These are phyloP conservation scores for Solanum chiquidenum DNA, from an alignment of 257 asterid species.

Conservation along the genomic window DNA sequence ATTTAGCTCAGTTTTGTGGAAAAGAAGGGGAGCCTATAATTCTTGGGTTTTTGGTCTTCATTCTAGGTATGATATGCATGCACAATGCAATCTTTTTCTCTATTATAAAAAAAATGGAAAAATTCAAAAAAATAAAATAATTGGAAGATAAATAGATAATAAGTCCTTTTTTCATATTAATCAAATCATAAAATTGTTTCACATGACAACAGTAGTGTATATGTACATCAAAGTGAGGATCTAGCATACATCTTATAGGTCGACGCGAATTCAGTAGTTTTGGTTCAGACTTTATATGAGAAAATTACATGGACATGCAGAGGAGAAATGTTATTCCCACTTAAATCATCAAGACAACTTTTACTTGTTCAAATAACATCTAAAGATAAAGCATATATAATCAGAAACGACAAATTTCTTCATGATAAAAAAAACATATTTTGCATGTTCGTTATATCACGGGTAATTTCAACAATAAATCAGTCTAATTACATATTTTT, in stretches of 20 bases:
- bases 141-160: not conserved
- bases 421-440: too few relatives aligned
- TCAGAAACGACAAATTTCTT: too few relatives aligned
- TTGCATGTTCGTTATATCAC: too few relatives aligned
- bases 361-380: too few relatives aligned
- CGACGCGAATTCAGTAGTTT: not conserved
- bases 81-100: not conserved
- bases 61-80: slow-evolving; percentile 24
- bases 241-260: not conserved
- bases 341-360: too few relatives aligned
- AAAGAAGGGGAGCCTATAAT: slow-evolving; percentile 37
- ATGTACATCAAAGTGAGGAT: not conserved
- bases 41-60: slow-evolving; percentile 38
- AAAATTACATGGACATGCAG: not conserved
- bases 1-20: slow-evolving; percentile 38
- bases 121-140: too few relatives aligned
- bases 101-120: not conserved
- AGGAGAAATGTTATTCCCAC: not conserved
- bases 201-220: not conserved
- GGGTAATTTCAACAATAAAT: too few relatives aligned
- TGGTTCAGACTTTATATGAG: not conserved
- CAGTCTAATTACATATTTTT: too few relatives aligned
- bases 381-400: too few relatives aligned
- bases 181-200: not conserved
- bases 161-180: not conserved